Evolutionary conservation across 805 yeast species (phyloP), one percentile per base, ranked within the genome.

Genomic region (Metschnikowia anglica): DNA sequence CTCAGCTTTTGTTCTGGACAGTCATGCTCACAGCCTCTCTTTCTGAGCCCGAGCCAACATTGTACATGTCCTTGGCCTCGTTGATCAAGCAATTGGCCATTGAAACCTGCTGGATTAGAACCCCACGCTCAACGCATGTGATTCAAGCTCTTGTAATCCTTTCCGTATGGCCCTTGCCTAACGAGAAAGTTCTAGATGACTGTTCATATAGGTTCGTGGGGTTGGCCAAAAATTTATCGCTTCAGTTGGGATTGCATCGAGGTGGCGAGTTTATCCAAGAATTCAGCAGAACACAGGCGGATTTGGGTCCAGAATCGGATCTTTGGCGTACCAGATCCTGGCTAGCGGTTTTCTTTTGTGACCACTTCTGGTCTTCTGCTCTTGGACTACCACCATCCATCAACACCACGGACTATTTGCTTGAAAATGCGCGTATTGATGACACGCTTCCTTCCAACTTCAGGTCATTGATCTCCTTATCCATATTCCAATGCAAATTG

Each of bases 321-420:
- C 83, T 81, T 57, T 90, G 97, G 97, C 76, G 97, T 61, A 88
- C 97, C 1, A 72, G 96, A 52, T 80, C 96, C 1, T 90, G 97
- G 97, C 67, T 88, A 21, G 89, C 91, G 2, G 84, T 87, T 3
- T 90, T 85, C 61, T 85, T 89, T 57, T 75, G 88, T 34, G 97
- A 89, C 59, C 95, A 89, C 53, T 85, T 88, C 57, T 87, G 96
- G 93, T 83, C 95, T 3, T 84, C 95, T 10, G 79, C 82, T 27
- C 64, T 89, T 34, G 97, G 97, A 0, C 66, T 90, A 38, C 97
- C 97, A 1, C 90, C 96, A 1, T 81, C 88, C 3, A 76, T 87
- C 53, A 87, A 82, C 45, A 83, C 90, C 0, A 70, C 75, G 2
- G 97, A 90, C 61, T 87, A 82, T 58, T 66, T 89, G 31, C 68